Conservation (phyloP, 495 filamentous ascomycete species). For the Podospora conica region DNA sequence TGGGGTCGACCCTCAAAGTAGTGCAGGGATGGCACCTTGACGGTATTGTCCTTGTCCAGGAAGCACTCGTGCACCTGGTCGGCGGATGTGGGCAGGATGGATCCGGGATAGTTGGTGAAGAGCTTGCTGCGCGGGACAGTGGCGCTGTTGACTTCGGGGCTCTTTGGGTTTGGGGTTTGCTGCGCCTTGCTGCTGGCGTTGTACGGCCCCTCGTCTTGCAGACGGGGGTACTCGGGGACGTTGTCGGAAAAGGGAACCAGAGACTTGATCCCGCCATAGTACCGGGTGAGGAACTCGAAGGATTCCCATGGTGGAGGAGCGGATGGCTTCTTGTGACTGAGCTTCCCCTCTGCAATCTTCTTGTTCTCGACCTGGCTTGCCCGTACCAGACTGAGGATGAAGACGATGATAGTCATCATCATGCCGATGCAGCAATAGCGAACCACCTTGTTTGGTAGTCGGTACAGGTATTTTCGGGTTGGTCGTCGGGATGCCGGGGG, state of each 20-base stretch:
- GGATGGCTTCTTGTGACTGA: slow-evolving; percentile 40
- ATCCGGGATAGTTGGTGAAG: slow-evolving; percentile 58
- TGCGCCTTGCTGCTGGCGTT: slow-evolving; percentile 23
- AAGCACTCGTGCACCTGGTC: slow-evolving; percentile 63
- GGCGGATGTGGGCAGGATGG: slow-evolving; percentile 44
- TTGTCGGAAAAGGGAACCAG: slow-evolving; percentile 57
- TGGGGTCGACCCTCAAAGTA: slow-evolving; percentile 66
- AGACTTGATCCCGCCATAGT: slow-evolving; percentile 73
- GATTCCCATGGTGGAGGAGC: slow-evolving; percentile 71
- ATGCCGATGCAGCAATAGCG: slow-evolving; percentile 67
- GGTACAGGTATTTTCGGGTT: slow-evolving; percentile 45
- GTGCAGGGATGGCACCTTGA: slow-evolving; percentile 61
- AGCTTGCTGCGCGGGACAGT: slow-evolving; percentile 65
- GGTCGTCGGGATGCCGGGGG: slow-evolving; percentile 34
- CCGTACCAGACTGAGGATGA: slow-evolving; percentile 64
- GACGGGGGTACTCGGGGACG: slow-evolving; percentile 68
- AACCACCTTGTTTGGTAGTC: slow-evolving; percentile 56
- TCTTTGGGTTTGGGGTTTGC: slow-evolving; percentile 6
- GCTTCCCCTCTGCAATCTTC: slow-evolving; percentile 51
- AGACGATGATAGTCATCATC: slow-evolving; percentile 60
- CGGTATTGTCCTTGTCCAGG: slow-evolving; percentile 54
- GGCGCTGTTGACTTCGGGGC: slow-evolving; percentile 63
- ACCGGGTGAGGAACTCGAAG: slow-evolving; percentile 74
- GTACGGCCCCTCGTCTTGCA: slow-evolving; percentile 40
- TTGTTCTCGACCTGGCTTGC: slow-evolving; percentile 61